Percentiles rank a stretch among this genome's conserved stretches.
Conservation (phyloP, 495 filamentous ascomycete genomes). For the Hypoxylon fuscum region DNA sequence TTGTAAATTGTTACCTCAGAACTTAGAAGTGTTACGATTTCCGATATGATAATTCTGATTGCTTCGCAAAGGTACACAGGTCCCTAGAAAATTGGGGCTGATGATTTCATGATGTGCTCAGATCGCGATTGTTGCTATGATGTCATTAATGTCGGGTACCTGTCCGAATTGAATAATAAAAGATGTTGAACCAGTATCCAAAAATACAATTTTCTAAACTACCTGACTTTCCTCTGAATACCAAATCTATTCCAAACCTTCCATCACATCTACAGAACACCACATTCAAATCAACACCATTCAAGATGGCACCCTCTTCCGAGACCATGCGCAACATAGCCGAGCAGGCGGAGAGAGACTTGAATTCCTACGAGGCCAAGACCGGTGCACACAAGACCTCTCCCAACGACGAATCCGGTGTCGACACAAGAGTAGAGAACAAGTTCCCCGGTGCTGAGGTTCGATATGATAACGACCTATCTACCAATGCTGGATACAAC, state of each 20-base stretch:
- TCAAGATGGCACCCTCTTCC: conserved; percentile 35
- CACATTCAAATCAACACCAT: not conserved
- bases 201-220: too few relatives aligned
- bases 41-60: conserved; percentile 5
- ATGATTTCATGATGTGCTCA: conserved; percentile 46
- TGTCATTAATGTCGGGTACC: conserved; percentile 29
- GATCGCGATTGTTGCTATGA: conserved; percentile 20
- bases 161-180: conserved; percentile 18
- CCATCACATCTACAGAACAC: too few relatives aligned
- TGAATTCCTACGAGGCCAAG: conserved; percentile 56
- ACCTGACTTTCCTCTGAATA: too few relatives aligned
- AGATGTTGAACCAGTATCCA: not conserved
- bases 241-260: too few relatives aligned
- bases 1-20: not conserved
- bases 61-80: not conserved
- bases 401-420: conserved; percentile 42
- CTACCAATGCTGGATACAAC: conserved; percentile 48
- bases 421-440: conserved; percentile 41
- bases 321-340: conserved; percentile 47
- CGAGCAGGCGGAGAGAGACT: conserved; percentile 57
- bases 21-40: conserved; percentile 3
- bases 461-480: conserved; percentile 43
- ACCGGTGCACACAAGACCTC: conserved; percentile 43
- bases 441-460: conserved; percentile 49
- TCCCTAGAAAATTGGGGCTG: conserved; percentile 27